Evolutionary conservation across 23 red algal genomes (phyloP).

Genomic region (Gracilaria caudata): DNA sequence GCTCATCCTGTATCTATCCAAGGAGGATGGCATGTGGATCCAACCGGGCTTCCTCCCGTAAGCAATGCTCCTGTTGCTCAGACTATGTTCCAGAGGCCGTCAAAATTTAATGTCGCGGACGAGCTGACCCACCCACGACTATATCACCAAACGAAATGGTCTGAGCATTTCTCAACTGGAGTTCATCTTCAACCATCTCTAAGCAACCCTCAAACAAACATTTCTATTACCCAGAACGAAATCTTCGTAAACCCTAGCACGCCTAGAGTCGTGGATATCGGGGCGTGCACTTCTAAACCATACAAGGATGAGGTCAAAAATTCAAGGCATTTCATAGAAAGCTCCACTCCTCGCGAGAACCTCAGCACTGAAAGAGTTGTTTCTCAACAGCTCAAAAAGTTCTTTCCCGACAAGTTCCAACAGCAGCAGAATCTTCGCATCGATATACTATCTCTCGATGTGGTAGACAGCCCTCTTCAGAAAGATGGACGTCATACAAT

Average conservation of each 20-base stretch:
- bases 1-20: neutral
- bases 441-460: slow-evolving; percentile 35
- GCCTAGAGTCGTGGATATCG: neutral
- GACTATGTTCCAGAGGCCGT: neutral
- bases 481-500: slow-evolving; percentile 59
- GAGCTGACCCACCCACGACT: neutral
- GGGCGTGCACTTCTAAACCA: neutral
- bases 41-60: neutral
- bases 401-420: neutral
- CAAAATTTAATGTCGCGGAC: neutral
- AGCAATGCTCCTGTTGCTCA: neutral
- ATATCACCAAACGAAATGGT: neutral
- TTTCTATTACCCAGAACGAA: neutral
- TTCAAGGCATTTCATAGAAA: neutral
- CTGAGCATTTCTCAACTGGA: neutral
- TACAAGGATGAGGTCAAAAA: neutral
- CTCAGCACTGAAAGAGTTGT: neutral
- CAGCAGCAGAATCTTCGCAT: neutral
- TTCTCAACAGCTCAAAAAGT: neutral
- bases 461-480: slow-evolving; percentile 47
- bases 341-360: neutral
- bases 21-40: neutral
- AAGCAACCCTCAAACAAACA: neutral
- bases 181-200: neutral
- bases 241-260: neutral